Conservation (phyloP, 2,329 filamentous ascomycete genomes). For the Beauveria scarabaeidicola region DNA sequence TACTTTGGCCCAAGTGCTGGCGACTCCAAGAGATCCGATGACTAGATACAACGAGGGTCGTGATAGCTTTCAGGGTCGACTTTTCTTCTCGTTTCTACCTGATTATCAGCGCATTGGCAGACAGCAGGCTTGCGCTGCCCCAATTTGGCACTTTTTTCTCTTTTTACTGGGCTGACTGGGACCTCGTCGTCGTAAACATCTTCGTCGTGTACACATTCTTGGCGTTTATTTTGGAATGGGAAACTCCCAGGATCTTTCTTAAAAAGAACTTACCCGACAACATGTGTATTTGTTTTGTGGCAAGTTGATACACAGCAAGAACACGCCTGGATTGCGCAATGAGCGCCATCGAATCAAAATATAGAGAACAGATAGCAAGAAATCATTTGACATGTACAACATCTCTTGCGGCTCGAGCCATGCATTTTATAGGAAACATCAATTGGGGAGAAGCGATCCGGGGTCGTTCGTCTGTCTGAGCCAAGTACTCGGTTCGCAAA, state of each 20-base stretch:
- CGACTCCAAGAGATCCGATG: slow-evolving; percentile 51
- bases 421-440: not conserved
- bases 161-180: too few species aligned
- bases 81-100: not conserved
- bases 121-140: slow-evolving; percentile 2
- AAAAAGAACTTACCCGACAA: not conserved
- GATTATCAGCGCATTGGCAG: not conserved
- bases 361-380: slow-evolving; percentile 7
- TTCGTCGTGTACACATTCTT: not conserved
- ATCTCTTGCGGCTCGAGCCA: not conserved
- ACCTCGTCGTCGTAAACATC: too few species aligned
- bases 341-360: not conserved
- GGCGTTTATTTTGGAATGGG: not conserved
- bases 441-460: not conserved
- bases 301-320: not conserved
- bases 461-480: not conserved
- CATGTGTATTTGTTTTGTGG: not conserved
- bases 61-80: not conserved
- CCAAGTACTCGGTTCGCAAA: not conserved
- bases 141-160: not conserved
- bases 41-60: slow-evolving; percentile 18
- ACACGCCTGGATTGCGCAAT: not conserved
- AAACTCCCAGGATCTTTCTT: not conserved
- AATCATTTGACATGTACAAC: slow-evolving; percentile 1
- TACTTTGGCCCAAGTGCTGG: slow-evolving; percentile 32